Evolutionary conservation across 352 stramenopile genomes (phyloP).

Genomic region (Hyaloperonospora arabidopsidis): DNA sequence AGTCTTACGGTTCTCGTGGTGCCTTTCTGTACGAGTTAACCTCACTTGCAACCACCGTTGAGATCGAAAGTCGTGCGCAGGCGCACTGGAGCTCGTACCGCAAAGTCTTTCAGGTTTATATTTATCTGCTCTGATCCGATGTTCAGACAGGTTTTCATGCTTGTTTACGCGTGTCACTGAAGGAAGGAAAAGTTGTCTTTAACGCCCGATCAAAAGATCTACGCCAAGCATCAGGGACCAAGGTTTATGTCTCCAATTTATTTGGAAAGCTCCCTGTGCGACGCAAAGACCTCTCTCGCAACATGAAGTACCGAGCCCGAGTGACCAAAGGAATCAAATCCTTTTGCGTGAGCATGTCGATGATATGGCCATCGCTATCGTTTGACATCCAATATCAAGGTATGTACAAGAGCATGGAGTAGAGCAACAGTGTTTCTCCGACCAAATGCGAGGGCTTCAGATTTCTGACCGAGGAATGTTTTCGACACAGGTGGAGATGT

Average conservation of each 20-base stretch:
- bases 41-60: constrained; percentile 35
- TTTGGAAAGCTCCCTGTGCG: constrained; percentile 61
- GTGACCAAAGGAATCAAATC: constrained; percentile 35
- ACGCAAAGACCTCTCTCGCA: constrained; percentile 31
- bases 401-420: constrained; percentile 3
- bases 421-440: background rate
- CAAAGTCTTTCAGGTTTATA: constrained; percentile 59
- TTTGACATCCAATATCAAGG: constrained; percentile 49
- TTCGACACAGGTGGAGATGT: constrained; percentile 4
- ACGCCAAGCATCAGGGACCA: constrained; percentile 39
- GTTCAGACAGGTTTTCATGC: background rate
- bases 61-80: constrained; percentile 56
- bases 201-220: constrained; percentile 40
- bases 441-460: too few relatives aligned
- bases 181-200: constrained; percentile 51
- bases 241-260: constrained; percentile 38
- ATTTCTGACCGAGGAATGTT: too few relatives aligned
- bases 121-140: background rate
- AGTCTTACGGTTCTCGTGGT: constrained; percentile 38
- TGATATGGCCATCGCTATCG: constrained; percentile 67
- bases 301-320: constrained; percentile 27
- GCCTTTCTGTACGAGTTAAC: constrained; percentile 46
- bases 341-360: constrained; percentile 48
- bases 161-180: background rate
- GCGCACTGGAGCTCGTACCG: constrained; percentile 51